A percentile compares a stretch with the other conserved stretches of the same genome.
Conservation (phyloP, 257 asterid genomes). For the Solanum microdontum region DNA sequence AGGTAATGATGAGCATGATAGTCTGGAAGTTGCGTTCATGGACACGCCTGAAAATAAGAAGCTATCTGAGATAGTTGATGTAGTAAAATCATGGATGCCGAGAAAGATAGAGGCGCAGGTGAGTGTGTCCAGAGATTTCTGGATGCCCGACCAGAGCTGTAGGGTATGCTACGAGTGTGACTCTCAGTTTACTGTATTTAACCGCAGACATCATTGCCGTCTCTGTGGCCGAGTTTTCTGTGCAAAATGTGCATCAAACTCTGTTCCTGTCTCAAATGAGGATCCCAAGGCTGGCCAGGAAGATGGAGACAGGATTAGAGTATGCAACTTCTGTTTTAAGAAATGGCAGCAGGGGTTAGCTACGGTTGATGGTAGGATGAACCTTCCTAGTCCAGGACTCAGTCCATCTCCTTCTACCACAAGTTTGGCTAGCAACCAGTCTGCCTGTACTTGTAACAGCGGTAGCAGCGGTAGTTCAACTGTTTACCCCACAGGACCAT, state of each 20-base stretch:
- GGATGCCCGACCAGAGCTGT: constrained; percentile 99
- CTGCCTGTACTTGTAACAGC: constrained; percentile 66
- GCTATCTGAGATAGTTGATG: constrained; percentile 51
- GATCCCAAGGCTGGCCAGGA: constrained; percentile 26
- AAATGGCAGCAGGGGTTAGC: constrained; percentile 61
- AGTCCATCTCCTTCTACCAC: constrained; percentile 54
- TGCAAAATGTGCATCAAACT: constrained; percentile 72
- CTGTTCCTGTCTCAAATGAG: constrained; percentile 41
- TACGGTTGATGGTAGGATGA: constrained; percentile 46
- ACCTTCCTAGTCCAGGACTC: constrained; percentile 31
- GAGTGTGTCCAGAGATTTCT: constrained; percentile 78
- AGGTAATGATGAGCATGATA: constrained; percentile 29
- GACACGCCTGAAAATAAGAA: constrained; percentile 41
- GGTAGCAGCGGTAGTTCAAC: constrained; percentile 56
- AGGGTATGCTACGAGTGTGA: constrained; percentile 96
- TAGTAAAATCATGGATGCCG: constrained; percentile 68
- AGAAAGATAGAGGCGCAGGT: constrained; percentile 59
- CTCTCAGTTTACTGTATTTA: constrained; percentile 63
- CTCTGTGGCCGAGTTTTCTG: constrained; percentile 85
- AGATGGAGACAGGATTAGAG: constrained; percentile 72
- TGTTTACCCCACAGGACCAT: constrained; percentile 50
- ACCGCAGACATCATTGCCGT: constrained; percentile 95
- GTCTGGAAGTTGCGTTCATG: constrained; percentile 37
- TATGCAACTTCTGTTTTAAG: constrained; percentile 71
- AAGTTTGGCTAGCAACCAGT: constrained; percentile 75